Conservation (phyloP, 352 stramenopile species). For the Phytophthora cajani region DNA sequence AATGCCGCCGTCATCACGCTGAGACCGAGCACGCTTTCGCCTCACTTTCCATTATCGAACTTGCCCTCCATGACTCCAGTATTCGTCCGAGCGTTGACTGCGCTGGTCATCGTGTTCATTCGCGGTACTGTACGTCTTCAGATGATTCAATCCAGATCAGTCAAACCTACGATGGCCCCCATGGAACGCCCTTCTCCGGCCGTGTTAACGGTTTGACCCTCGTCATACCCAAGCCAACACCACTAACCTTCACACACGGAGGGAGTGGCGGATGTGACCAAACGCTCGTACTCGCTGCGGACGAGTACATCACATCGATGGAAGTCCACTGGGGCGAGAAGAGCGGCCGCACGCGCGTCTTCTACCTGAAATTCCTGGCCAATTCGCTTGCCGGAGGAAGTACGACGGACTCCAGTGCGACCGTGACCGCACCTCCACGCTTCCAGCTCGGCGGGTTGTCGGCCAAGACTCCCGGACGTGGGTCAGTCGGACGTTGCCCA, state of each 20-base stretch:
- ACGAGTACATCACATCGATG: constrained; percentile 31
- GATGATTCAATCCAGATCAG: constrained; percentile 27
- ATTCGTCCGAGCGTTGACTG: not conserved
- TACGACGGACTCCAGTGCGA: constrained; percentile 16
- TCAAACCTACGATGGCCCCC: constrained; percentile 25
- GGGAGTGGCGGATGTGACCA: constrained; percentile 18
- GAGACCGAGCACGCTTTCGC: constrained; percentile 14
- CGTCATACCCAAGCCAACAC: constrained; percentile 16
- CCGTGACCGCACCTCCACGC: constrained; percentile 11
- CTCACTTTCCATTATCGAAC: constrained; percentile 9
- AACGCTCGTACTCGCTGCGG: constrained; percentile 13
- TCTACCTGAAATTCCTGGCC: constrained; percentile 28
- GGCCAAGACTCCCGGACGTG: constrained; percentile 25
- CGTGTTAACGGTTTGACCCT: constrained; percentile 26
- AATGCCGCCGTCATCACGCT: constrained; percentile 9
- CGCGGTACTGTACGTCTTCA: constrained; percentile 7
- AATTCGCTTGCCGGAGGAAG: constrained; percentile 18
- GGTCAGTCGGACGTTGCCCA: constrained; percentile 9
- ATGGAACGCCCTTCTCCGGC: constrained; percentile 25
- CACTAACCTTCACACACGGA: constrained; percentile 22
- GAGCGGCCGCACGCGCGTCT: constrained; percentile 19
- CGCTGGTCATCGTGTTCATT: not conserved
- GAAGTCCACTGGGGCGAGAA: constrained; percentile 33
- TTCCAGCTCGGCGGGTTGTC: constrained; percentile 24
- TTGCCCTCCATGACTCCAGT: not conserved